Conservation (phyloP, 2,329 filamentous ascomycete species). For the Aureobasidium sp. region DNA sequence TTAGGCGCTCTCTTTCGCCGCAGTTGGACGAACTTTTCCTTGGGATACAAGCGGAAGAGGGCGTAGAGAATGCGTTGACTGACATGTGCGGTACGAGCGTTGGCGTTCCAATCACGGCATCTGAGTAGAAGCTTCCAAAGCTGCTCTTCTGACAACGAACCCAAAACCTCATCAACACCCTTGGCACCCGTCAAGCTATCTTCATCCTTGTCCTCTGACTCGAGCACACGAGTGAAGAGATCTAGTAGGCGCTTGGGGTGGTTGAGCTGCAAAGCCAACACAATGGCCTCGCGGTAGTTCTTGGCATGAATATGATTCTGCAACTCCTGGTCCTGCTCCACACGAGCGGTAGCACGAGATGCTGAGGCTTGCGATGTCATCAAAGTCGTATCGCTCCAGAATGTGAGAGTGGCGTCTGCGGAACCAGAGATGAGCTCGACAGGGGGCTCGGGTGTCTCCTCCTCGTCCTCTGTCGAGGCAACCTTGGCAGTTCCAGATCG, state of each 20-base stretch:
- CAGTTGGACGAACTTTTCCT: slow-evolving; percentile 58
- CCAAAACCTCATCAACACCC: slow-evolving; percentile 75
- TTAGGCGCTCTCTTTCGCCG: slow-evolving; percentile 23
- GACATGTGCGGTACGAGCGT: slow-evolving; percentile 75
- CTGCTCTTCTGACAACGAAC: slow-evolving; percentile 73
- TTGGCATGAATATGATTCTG: slow-evolving; percentile 86
- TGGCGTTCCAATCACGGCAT: slow-evolving; percentile 95
- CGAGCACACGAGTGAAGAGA: slow-evolving; percentile 75
- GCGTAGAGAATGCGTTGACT: slow-evolving; percentile 79
- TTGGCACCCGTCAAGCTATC: slow-evolving; percentile 58
- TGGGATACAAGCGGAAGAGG: slow-evolving; percentile 73
- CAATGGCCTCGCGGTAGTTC: slow-evolving; percentile 89
- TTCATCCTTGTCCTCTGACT: slow-evolving; percentile 52
- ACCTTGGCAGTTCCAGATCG: background rate
- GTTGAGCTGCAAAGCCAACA: slow-evolving; percentile 84
- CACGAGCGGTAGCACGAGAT: slow-evolving; percentile 66
- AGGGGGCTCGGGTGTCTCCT: slow-evolving; percentile 24
- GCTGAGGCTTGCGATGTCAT: slow-evolving; percentile 70
- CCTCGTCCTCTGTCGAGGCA: slow-evolving; percentile 18
- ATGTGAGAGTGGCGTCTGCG: slow-evolving; percentile 85
- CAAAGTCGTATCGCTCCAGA: slow-evolving; percentile 89
- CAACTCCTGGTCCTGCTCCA: slow-evolving; percentile 90
- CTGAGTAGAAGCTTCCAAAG: slow-evolving; percentile 75
- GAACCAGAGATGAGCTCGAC: slow-evolving; percentile 81
- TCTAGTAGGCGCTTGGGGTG: slow-evolving; percentile 81